phyloP scores from a whole-genome alignment of 1,139 yeast genomes.

The Geotrichum siamense region DNA sequence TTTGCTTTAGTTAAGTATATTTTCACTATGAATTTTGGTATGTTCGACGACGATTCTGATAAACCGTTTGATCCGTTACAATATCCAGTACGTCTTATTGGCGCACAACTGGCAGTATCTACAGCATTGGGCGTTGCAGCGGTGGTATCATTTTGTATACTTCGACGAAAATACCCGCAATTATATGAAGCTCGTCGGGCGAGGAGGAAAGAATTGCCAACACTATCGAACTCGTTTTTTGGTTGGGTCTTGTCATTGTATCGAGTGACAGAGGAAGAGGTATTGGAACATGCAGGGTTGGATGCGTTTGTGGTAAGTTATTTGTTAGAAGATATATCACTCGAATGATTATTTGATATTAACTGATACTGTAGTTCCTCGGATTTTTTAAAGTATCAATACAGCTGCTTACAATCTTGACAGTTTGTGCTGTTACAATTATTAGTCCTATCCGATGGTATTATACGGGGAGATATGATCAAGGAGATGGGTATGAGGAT shows the following conservation, averaged over 20 bases:
- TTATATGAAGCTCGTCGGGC: conserved; percentile 53
- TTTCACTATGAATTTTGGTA: no score
- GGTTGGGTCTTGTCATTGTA: conserved; percentile 74
- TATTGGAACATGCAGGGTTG: conserved; percentile 82
- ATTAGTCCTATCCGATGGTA: conserved; percentile 69
- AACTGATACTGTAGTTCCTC: conserved; percentile 38
- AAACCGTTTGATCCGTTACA: conserved; percentile 18
- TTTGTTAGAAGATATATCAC: no score
- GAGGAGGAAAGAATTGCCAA: conserved; percentile 37
- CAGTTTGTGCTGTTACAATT: conserved; percentile 55
- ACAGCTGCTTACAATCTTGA: conserved; percentile 49
- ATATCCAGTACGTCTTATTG: conserved; percentile 23
- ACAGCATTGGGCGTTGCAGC: conserved; percentile 56
- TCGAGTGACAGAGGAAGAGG: conserved; percentile 61
- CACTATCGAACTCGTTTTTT: conserved; percentile 46
- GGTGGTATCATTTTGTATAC: conserved; percentile 53
- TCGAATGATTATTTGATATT: not conserved
- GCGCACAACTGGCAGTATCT: conserved; percentile 45
- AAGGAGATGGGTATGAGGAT: conserved; percentile 38
- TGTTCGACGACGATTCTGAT: conserved; percentile 15
- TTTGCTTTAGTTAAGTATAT: no score
- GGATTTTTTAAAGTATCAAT: conserved; percentile 77
- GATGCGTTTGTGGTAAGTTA: conserved; percentile 66
- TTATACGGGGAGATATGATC: conserved; percentile 63
- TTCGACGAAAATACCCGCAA: conserved; percentile 61